Percentiles rank a stretch among this genome's conserved stretches.
phyloP scores from a whole-genome alignment of 345 rosid species.

The Hypericum perforatum region DNA sequence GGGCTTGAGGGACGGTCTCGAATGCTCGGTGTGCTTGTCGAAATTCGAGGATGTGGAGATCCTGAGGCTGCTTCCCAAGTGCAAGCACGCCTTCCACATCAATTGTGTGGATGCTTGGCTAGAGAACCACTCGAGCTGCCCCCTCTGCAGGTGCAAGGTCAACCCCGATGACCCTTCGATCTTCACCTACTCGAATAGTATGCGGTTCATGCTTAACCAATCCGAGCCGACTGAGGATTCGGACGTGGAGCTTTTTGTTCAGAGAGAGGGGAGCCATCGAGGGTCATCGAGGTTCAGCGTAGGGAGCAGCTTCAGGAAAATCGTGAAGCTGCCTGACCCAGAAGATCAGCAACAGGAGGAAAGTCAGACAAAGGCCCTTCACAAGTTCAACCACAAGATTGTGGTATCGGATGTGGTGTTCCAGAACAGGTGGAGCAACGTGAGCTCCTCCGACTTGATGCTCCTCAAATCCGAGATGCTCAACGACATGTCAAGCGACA shows the following conservation, averaged over 20 bases:
- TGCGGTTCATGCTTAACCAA: slow-evolving; percentile 38
- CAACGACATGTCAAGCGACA: slow-evolving; percentile 35
- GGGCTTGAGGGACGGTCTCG: slow-evolving; percentile 72
- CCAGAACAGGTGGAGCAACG: slow-evolving; percentile 81
- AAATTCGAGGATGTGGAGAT: slow-evolving; percentile 74
- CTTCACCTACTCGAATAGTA: slow-evolving; percentile 45
- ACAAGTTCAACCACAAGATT: slow-evolving; percentile 61
- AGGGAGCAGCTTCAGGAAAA: slow-evolving; percentile 63
- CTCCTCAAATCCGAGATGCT: slow-evolving; percentile 67
- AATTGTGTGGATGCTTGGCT: slow-evolving; percentile 87
- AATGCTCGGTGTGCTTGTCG: slow-evolving; percentile 78
- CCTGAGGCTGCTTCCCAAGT: slow-evolving; percentile 62
- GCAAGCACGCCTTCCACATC: slow-evolving; percentile 83
- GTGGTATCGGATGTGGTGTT: slow-evolving; percentile 56
- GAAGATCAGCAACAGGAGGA: slow-evolving; percentile 14
- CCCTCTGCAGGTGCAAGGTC: slow-evolving; percentile 61
- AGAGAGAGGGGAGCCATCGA: slow-evolving; percentile 45
- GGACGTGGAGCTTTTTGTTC: slow-evolving; percentile 47
- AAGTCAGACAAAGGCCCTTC: slow-evolving; percentile 22
- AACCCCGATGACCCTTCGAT: slow-evolving; percentile 40
- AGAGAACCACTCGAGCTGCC: slow-evolving; percentile 81
- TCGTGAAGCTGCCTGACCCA: slow-evolving; percentile 8
- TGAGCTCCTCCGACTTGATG: slow-evolving; percentile 73
- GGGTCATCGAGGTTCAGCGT: slow-evolving; percentile 62
- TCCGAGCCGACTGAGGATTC: slow-evolving; percentile 42